phyloP scores from a whole-genome alignment of 768 basidiomycete genomes.

The Harrya chromipes region DNA sequence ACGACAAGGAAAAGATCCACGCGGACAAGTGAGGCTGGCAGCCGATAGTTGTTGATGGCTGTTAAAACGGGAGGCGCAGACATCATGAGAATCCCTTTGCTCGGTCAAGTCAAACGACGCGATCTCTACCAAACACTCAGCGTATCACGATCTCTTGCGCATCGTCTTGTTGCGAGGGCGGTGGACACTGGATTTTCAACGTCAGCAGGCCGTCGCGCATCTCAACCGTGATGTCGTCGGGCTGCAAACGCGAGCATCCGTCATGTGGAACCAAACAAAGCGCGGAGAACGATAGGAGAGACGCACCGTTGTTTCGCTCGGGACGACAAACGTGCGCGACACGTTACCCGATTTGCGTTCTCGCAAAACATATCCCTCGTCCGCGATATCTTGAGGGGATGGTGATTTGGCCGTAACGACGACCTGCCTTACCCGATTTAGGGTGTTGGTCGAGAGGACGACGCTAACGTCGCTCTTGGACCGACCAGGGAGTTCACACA shows the following conservation, averaged over 20 bases:
- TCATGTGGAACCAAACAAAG: neutral
- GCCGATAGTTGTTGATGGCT: too few species aligned
- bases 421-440: slow-evolving; percentile 62
- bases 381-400: slow-evolving; percentile 40
- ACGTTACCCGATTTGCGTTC: slow-evolving; percentile 57
- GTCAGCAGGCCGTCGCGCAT: slow-evolving; percentile 62
- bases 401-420: slow-evolving; percentile 47
- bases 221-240: slow-evolving; percentile 50
- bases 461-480: slow-evolving; percentile 55
- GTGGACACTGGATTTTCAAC: slow-evolving; percentile 51
- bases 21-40: neutral
- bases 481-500: slow-evolving; percentile 71
- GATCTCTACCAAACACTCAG: slow-evolving; percentile 34
- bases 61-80: slow-evolving; percentile 1
- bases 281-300: slow-evolving; percentile 16
- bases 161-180: slow-evolving; percentile 40
- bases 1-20: slow-evolving; percentile 5
- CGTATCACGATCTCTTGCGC: slow-evolving; percentile 48
- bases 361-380: slow-evolving; percentile 42
- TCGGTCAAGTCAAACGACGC: slow-evolving; percentile 10
- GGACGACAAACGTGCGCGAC: slow-evolving; percentile 50
- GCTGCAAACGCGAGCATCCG: slow-evolving; percentile 29
- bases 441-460: slow-evolving; percentile 55
- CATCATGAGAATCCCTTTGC: slow-evolving; percentile 3
- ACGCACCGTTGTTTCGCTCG: slow-evolving; percentile 52